Conservation (phyloP, 2,329 filamentous ascomycete species). For the Neoarthrinium moseri region DNA sequence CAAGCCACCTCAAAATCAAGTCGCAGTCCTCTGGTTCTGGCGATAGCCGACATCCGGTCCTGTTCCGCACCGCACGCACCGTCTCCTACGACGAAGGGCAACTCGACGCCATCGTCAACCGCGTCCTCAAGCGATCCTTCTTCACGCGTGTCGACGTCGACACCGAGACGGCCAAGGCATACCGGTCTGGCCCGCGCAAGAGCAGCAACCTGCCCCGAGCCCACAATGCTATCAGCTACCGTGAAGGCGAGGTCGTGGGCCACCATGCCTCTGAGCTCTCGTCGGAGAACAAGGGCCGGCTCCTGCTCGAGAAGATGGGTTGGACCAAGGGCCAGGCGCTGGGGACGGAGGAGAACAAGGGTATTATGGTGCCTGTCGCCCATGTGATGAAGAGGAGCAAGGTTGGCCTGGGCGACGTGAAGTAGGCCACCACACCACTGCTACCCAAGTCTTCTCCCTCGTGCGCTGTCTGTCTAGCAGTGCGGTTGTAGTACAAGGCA, state of each 20-base stretch:
- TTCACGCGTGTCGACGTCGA: conserved; percentile 51
- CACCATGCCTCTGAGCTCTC: conserved; percentile 82
- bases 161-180: conserved; percentile 25
- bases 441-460: too few relatives aligned
- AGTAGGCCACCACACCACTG: too few relatives aligned
- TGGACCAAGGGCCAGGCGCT: conserved; percentile 87
- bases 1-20: conserved; percentile 71
- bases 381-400: conserved; percentile 87
- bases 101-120: conserved; percentile 46
- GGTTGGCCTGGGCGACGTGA: conserved; percentile 69
- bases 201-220: conserved; percentile 15
- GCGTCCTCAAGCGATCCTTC: conserved; percentile 48
- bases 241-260: conserved; percentile 86
- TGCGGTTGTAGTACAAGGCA: too few relatives aligned
- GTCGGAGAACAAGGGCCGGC: conserved; percentile 76
- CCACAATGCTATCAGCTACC: conserved; percentile 53
- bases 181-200: conserved; percentile 18
- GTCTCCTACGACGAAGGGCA: conserved; percentile 55
- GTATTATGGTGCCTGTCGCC: conserved; percentile 80
- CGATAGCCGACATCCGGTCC: conserved; percentile 69
- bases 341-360: conserved; percentile 79
- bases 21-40: conserved; percentile 81
- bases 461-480: too few relatives aligned
- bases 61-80: conserved; percentile 73
- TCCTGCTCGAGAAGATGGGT: conserved; percentile 95